Conservation (phyloP, 345 rosid genomes). For the Eucalyptus cloeziana region DNA sequence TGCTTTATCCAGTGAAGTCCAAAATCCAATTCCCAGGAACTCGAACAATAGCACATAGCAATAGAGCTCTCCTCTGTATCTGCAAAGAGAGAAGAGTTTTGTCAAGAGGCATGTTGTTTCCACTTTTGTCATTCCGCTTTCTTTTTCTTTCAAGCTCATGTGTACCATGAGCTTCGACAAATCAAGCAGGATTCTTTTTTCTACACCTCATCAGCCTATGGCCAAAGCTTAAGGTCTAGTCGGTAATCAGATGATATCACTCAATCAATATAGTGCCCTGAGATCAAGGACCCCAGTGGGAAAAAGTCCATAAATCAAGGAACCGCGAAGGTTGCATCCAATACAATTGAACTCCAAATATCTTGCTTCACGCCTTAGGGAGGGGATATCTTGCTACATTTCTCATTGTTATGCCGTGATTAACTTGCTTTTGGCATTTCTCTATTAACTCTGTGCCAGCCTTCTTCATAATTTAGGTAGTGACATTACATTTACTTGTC, state of each 20-base stretch:
- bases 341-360: background rate
- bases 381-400: background rate
- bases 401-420: background rate
- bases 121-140: too few relatives aligned
- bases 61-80: background rate
- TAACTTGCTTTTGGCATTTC: background rate
- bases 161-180: background rate
- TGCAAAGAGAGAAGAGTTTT: too few relatives aligned
- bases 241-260: background rate
- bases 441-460: background rate
- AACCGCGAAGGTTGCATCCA: background rate
- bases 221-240: background rate
- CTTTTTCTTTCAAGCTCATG: too few relatives aligned
- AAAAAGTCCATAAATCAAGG: background rate
- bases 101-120: too few relatives aligned
- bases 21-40: background rate
- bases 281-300: background rate
- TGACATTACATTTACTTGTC: background rate
- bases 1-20: background rate
- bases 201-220: background rate
- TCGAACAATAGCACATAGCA: background rate
- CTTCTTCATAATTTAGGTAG: background rate
- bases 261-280: background rate
- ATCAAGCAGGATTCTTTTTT: background rate
- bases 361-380: too few relatives aligned